Percentiles rank a stretch among this genome's conserved stretches.
Evolutionary conservation across 352 stramenopile species (phyloP).

Genomic region (Phytopythium cucurbitacearum): DNA sequence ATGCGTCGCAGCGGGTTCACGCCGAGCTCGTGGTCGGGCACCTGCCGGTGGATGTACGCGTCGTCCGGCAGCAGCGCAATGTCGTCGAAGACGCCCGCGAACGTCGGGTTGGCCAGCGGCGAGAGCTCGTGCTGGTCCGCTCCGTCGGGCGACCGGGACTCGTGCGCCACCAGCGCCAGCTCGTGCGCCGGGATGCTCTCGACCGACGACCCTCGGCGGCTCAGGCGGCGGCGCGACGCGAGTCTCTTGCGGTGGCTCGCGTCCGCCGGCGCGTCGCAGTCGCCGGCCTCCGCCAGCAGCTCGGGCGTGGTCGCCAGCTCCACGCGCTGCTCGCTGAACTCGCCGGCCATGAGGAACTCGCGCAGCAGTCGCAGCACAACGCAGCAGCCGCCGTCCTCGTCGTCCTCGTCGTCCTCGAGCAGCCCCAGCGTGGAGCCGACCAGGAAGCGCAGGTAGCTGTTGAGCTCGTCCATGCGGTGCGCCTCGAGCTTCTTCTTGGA

Average conservation of each 20-base stretch:
- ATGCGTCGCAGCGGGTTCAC: constrained; percentile 22
- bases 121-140: constrained; percentile 3
- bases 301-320: constrained; percentile 10
- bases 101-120: constrained; percentile 21
- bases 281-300: constrained; percentile 1
- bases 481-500: constrained; percentile 53
- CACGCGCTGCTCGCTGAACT: constrained; percentile 25
- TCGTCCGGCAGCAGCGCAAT: constrained; percentile 39
- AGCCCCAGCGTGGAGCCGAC: constrained; percentile 65
- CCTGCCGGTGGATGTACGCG: constrained; percentile 53
- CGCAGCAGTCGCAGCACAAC: constrained; percentile 42
- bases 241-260: constrained; percentile 5
- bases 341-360: constrained; percentile 64
- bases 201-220: constrained; percentile 25
- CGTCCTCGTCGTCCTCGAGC: constrained; percentile 45
- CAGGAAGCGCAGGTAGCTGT: constrained; percentile 59
- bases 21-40: constrained; percentile 1
- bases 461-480: constrained; percentile 52
- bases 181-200: constrained; percentile 57
- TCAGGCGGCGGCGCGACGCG: constrained; percentile 19
- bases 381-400: constrained; percentile 34
- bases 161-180: constrained; percentile 34
- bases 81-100: constrained; percentile 62
- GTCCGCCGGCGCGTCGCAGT: neutral
- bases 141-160: constrained; percentile 12